phyloP scores from a whole-genome alignment of 2,329 filamentous ascomycete species.

The Stagonosporopsis rhizophila region DNA sequence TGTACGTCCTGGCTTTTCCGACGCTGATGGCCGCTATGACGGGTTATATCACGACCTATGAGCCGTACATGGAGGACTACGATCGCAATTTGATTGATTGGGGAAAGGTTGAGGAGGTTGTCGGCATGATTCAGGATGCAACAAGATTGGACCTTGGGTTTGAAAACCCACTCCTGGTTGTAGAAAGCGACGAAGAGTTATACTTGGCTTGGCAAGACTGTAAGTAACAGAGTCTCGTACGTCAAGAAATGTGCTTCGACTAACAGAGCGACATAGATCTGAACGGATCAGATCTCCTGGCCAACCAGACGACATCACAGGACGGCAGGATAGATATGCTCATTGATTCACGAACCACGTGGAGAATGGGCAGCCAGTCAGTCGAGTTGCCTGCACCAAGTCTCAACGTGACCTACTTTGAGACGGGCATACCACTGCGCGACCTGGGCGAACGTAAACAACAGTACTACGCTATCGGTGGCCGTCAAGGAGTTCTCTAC shows the following conservation, averaged over 20 bases:
- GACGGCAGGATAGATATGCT: neutral
- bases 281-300: neutral
- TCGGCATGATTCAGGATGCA: conserved; percentile 27
- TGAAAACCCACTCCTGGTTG: neutral
- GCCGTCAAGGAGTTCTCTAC: conserved; percentile 29
- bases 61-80: conserved; percentile 38
- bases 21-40: conserved; percentile 51
- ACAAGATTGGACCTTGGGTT: conserved; percentile 25
- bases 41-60: conserved; percentile 46
- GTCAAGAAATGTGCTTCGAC: neutral
- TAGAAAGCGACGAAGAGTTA: conserved; percentile 16
- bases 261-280: neutral
- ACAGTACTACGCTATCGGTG: conserved; percentile 4
- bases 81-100: conserved; percentile 37
- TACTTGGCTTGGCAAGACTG: conserved; percentile 22
- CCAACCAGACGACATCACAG: neutral
- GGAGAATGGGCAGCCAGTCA: neutral
- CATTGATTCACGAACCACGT: neutral
- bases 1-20: conserved; percentile 47
- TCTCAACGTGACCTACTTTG: neutral
- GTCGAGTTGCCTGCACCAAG: neutral
- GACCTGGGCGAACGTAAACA: neutral
- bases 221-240: conserved; percentile 12
- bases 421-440: neutral
- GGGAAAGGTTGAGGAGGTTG: conserved; percentile 23